These are phyloP conservation scores for Macrophomina pseudophaseolina DNA, from an alignment of 2,329 filamentous ascomycete species.

Conservation along the genomic window DNA sequence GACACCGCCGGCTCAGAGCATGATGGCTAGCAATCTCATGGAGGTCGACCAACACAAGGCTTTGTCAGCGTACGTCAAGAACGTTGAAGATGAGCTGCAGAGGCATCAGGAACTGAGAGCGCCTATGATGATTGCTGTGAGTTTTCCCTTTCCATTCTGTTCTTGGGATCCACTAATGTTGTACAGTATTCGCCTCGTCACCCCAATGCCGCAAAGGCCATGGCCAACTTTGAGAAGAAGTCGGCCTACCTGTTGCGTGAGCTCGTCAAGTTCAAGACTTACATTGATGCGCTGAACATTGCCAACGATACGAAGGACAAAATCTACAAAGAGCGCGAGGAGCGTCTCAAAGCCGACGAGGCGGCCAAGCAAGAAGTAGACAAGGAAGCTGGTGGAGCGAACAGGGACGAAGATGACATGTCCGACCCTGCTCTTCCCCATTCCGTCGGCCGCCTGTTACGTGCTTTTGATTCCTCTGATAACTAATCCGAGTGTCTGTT, in stretches of 20 bases:
- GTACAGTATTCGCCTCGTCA: slow-evolving; percentile 78
- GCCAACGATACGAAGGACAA: slow-evolving; percentile 73
- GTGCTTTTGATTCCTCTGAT: slow-evolving; percentile 12
- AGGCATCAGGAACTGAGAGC: slow-evolving; percentile 86
- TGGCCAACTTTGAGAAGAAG: slow-evolving; percentile 97
- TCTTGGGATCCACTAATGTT: background rate
- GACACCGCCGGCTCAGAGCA: slow-evolving; percentile 85
- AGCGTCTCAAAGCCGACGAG: slow-evolving; percentile 18
- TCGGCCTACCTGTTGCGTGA: slow-evolving; percentile 88
- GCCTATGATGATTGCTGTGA: slow-evolving; percentile 80
- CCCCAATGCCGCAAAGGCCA: slow-evolving; percentile 78
- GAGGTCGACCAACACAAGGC: slow-evolving; percentile 82
- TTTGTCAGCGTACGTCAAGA: slow-evolving; percentile 78
- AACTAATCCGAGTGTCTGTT: background rate
- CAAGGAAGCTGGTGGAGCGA: background rate
- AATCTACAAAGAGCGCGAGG: slow-evolving; percentile 61
- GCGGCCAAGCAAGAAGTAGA: slow-evolving; percentile 9
- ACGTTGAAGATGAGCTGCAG: slow-evolving; percentile 83
- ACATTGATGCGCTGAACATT: slow-evolving; percentile 81
- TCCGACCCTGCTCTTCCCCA: slow-evolving; percentile 3
- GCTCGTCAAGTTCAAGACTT: slow-evolving; percentile 96
- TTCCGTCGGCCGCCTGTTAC: slow-evolving; percentile 5
- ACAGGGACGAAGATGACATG: slow-evolving; percentile 18
- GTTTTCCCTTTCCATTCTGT: slow-evolving; percentile 31
- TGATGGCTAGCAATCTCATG: slow-evolving; percentile 78